Evolutionary conservation across 805 yeast genomes (phyloP).

Genomic region (Yarrowia sp.): DNA sequence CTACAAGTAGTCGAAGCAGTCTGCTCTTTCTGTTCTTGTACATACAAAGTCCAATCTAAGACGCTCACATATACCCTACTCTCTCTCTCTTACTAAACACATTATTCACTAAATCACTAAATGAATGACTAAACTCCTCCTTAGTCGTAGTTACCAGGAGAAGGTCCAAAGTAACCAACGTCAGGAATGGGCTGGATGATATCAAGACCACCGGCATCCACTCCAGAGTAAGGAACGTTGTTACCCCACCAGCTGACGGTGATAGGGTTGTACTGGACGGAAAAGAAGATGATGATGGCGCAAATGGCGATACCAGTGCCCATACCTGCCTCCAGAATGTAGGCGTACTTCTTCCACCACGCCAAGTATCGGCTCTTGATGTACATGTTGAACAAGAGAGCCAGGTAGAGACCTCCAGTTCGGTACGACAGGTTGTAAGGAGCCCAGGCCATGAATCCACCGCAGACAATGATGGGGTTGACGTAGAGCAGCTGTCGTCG

Average conservation of each 20-base stretch:
- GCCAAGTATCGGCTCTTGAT: slow-evolving; percentile 31
- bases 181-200: slow-evolving; percentile 7
- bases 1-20: too few relatives aligned
- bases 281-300: slow-evolving; percentile 31
- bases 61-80: too few relatives aligned
- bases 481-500: slow-evolving; percentile 30
- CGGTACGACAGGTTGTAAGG: slow-evolving; percentile 36
- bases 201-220: not conserved
- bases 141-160: slow-evolving; percentile 20
- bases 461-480: slow-evolving; percentile 33
- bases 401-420: slow-evolving; percentile 27
- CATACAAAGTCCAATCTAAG: too few relatives aligned
- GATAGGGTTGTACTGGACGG: slow-evolving; percentile 32
- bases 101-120: not conserved
- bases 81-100: not conserved
- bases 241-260: slow-evolving; percentile 21
- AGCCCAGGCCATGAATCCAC: slow-evolving; percentile 27
- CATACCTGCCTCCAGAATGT: slow-evolving; percentile 35
- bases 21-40: too few relatives aligned
- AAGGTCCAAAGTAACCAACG: slow-evolving; percentile 16
- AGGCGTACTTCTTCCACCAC: slow-evolving; percentile 36
- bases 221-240: slow-evolving; percentile 7
- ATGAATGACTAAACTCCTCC: not conserved
- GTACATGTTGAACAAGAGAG: slow-evolving; percentile 11
- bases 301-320: slow-evolving; percentile 27